Base-by-base conservation (phyloP, 1,139 yeast genomes). In the Pichia sp. region DNA sequence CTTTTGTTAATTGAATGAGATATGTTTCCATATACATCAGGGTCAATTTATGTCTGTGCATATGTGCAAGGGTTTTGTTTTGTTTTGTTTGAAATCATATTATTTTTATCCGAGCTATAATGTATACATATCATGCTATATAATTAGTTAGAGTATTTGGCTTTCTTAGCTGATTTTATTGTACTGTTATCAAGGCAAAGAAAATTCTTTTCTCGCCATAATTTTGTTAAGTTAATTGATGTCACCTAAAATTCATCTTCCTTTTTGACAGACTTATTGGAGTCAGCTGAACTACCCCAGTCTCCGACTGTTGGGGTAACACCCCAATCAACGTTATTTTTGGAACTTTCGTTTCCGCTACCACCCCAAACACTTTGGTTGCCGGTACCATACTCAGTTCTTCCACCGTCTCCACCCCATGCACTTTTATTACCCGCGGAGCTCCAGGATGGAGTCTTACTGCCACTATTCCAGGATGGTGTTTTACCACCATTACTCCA, bases 341-440 rank as follows among this genome's bases (percentile, higher is more conserved):
- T 42, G 26, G 29, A 26, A 23, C 27, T 33, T 2, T 46, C 38
- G n/a, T 49, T 46, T 1, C 53, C 39, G 33, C 56, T 59, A 4
- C 59, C 66, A 46, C 67, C 68, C 74, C 74, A 69, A 23, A 70
- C 64, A 41, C 64, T 65, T n/a, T 71, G 72, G 33, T 41, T 43
- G 9, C 69, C 70, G 4, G 74, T 6, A 74, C 76, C 72, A 3
- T 75, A 76, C 2, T 82, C 79, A 2, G 79, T 75, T 50, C 69
- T 70, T 33, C 79, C 79, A 56, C 72, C 72, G 69, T 50, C 46
- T 6, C 49, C 69, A 69, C 9, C 76, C 72, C 16, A 75, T 72
- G 1, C 71, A 3, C 72, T 66, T 43, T 64, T 60, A 23, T 65
- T 68, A 33, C 78, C 79, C 55, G 72, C 72, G 69, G 47, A 42